These are phyloP conservation scores for Pichia inconspicua DNA, from an alignment of 1,139 yeast genomes.

Conservation along the genomic window DNA sequence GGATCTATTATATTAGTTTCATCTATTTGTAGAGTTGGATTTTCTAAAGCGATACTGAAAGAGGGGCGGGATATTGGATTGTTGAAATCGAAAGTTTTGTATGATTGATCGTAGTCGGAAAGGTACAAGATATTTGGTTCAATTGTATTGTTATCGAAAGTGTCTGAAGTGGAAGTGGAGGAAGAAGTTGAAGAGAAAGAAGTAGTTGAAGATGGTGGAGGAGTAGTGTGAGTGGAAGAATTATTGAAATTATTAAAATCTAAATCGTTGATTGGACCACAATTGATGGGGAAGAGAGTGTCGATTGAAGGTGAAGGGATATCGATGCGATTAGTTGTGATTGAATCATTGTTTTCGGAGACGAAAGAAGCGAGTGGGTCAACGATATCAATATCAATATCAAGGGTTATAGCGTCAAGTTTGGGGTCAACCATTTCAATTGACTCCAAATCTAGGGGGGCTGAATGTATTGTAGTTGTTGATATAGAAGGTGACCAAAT, in stretches of 20 bases:
- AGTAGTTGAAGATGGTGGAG: neutral
- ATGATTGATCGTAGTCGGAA: neutral
- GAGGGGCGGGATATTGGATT: constrained; percentile 1
- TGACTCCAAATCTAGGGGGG: neutral
- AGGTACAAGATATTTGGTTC: neutral
- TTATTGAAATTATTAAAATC: neutral
- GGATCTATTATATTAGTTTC: neutral
- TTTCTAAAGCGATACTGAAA: neutral
- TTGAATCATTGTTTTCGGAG: neutral
- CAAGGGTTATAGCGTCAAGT: neutral
- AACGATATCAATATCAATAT: neutral
- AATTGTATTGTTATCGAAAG: neutral
- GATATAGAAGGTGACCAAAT: neutral
- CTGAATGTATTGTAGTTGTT: neutral
- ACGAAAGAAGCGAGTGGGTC: neutral
- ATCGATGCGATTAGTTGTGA: neutral
- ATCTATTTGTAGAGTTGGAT: neutral
- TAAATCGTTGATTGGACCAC: neutral
- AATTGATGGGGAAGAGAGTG: neutral
- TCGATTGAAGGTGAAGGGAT: neutral
- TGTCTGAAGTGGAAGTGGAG: neutral
- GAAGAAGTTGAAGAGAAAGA: neutral
- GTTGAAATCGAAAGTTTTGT: constrained; percentile 8
- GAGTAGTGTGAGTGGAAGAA: neutral
- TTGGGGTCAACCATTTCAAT: neutral